Percentiles rank a stretch among this genome's conserved stretches.
These are phyloP conservation scores for Candida morakotiae DNA, from an alignment of 805 yeast species.

Conservation along the genomic window DNA sequence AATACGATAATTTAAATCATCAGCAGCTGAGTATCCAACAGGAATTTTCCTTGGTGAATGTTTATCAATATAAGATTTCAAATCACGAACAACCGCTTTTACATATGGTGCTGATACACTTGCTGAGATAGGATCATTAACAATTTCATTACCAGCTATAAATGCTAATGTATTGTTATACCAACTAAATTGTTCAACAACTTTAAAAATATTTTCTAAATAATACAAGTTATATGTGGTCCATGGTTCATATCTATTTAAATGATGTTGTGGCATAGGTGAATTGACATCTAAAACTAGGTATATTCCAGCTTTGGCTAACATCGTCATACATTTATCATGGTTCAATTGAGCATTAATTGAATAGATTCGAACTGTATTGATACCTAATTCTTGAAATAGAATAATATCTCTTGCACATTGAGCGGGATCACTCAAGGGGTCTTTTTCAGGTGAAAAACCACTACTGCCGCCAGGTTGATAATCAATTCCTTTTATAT, in stretches of 20 bases:
- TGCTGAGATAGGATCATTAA: slow-evolving; percentile 76
- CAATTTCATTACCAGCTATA: slow-evolving; percentile 88
- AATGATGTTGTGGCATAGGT: slow-evolving; percentile 70
- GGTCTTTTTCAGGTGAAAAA: slow-evolving; percentile 55
- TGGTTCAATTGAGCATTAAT: slow-evolving; percentile 80
- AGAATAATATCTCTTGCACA: slow-evolving; percentile 82
- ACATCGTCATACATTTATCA: slow-evolving; percentile 84
- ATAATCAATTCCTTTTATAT: slow-evolving; percentile 84
- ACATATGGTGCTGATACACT: slow-evolving; percentile 66
- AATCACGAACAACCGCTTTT: slow-evolving; percentile 75
- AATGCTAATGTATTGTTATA: slow-evolving; percentile 88
- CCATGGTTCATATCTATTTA: slow-evolving; percentile 94
- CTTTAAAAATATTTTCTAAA: slow-evolving; percentile 69
- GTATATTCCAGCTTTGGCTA: slow-evolving; percentile 92
- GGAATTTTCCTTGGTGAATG: slow-evolving; percentile 70
- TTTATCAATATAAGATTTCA: slow-evolving; percentile 62
- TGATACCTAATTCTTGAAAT: slow-evolving; percentile 81
- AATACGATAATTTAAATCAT: slow-evolving; percentile 72
- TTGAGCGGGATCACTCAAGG: slow-evolving; percentile 62
- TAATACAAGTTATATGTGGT: slow-evolving; percentile 70
- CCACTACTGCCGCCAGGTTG: slow-evolving; percentile 96
- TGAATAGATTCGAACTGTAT: slow-evolving; percentile 85
- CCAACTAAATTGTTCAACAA: slow-evolving; percentile 74
- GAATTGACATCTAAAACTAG: slow-evolving; percentile 88
- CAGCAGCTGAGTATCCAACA: slow-evolving; percentile 96